These are phyloP conservation scores for Colletotrichum sp. DNA, from an alignment of 2,329 filamentous ascomycete genomes.

Conservation along the genomic window DNA sequence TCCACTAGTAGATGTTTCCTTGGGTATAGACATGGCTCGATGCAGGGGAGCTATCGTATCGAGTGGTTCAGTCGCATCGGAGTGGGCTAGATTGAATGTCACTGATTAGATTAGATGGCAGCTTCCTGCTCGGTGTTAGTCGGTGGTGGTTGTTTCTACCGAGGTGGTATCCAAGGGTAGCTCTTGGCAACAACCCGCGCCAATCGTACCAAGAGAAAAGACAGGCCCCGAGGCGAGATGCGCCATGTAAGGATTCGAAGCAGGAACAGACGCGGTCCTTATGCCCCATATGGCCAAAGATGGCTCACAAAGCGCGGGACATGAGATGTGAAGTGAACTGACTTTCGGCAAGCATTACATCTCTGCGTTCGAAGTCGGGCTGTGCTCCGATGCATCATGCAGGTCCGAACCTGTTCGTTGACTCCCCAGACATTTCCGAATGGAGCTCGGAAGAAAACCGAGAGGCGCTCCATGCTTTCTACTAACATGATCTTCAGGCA, in stretches of 20 bases:
- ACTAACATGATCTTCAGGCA: background rate
- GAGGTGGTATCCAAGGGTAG: background rate
- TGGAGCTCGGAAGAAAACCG: background rate
- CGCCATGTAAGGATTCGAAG: background rate
- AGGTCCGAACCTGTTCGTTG: background rate
- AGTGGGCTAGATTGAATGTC: background rate
- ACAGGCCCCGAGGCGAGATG: background rate
- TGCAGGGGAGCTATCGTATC: background rate
- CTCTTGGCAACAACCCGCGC: background rate
- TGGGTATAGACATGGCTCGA: background rate
- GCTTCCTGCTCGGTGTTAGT: slow-evolving; percentile 6
- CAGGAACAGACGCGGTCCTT: background rate
- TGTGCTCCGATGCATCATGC: background rate
- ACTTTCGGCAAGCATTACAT: background rate
- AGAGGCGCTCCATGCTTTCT: background rate
- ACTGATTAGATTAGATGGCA: slow-evolving; percentile 2
- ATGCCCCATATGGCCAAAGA: background rate
- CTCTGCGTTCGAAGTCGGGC: background rate
- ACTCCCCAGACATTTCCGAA: background rate
- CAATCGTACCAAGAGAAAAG: background rate
- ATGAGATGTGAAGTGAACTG: background rate
- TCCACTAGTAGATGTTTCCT: background rate
- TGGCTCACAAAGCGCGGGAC: background rate
- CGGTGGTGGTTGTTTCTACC: background rate
- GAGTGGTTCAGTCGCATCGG: background rate